These are phyloP conservation scores for Leccinum boreale DNA, from an alignment of 768 basidiomycete genomes.

Conservation along the genomic window DNA sequence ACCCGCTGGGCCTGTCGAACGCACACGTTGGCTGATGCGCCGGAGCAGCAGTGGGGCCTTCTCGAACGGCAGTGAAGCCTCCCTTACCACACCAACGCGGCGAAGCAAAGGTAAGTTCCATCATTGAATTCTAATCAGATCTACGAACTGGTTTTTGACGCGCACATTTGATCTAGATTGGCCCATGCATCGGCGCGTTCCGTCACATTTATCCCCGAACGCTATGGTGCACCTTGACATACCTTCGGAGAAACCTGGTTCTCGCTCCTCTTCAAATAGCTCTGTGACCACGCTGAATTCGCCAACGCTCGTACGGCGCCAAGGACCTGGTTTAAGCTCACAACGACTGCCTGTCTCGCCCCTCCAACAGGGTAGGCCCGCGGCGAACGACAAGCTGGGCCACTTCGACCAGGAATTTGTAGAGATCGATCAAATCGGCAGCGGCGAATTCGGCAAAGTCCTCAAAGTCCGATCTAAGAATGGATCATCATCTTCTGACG, in stretches of 20 bases:
- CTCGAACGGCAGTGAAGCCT: slow-evolving; percentile 69
- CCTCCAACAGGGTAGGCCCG: slow-evolving; percentile 26
- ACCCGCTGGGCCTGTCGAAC: slow-evolving; percentile 35
- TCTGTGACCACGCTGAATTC: slow-evolving; percentile 46
- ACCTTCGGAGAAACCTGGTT: slow-evolving; percentile 47
- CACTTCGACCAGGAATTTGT: slow-evolving; percentile 80
- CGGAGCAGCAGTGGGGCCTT: slow-evolving; percentile 81
- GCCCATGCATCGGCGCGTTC: slow-evolving; percentile 50
- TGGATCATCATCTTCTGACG: slow-evolving; percentile 38
- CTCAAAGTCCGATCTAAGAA: slow-evolving; percentile 77
- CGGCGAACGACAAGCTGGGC: slow-evolving; percentile 51
- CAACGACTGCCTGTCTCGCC: slow-evolving; percentile 23
- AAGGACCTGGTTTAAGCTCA: slow-evolving; percentile 23
- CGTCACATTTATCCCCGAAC: slow-evolving; percentile 47
- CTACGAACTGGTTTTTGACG: background rate
- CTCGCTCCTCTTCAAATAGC: slow-evolving; percentile 55
- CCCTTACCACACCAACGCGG: slow-evolving; percentile 62
- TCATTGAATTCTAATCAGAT: slow-evolving; percentile 37
- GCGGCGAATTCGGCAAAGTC: slow-evolving; percentile 92
- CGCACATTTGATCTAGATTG: slow-evolving; percentile 40
- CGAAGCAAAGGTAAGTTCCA: slow-evolving; percentile 45
- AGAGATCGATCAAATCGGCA: slow-evolving; percentile 78
- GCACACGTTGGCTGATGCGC: slow-evolving; percentile 64
- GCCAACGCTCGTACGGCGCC: slow-evolving; percentile 40
- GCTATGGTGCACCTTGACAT: slow-evolving; percentile 36